Conservation (phyloP, 805 yeast species). For the Komagataella mondaviorum region DNA sequence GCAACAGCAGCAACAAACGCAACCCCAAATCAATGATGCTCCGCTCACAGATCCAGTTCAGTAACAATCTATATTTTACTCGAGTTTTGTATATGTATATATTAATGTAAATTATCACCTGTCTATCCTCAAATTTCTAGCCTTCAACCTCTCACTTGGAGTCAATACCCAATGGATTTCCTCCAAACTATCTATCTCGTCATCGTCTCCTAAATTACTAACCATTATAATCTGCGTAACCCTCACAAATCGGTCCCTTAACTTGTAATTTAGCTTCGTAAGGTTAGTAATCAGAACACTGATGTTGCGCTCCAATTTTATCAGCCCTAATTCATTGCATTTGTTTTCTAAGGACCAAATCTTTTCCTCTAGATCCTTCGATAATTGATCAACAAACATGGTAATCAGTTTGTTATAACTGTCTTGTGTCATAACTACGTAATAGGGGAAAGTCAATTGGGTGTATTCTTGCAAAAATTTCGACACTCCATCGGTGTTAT, state of each 20-base stretch:
- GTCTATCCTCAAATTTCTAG: conserved; percentile 43
- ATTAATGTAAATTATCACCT: conserved; percentile 1
- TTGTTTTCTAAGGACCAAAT: conserved; percentile 52
- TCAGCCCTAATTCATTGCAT: conserved; percentile 73
- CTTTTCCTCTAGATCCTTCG: conserved; percentile 48
- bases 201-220: conserved; percentile 60
- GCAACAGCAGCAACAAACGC: neutral
- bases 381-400: conserved; percentile 38
- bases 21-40: neutral
- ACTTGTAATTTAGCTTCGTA: conserved; percentile 56
- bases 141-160: conserved; percentile 57
- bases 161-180: conserved; percentile 57
- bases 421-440: conserved; percentile 16
- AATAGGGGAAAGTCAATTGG: conserved; percentile 48
- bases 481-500: conserved; percentile 16
- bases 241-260: conserved; percentile 67
- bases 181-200: conserved; percentile 17
- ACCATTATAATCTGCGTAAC: conserved; percentile 77
- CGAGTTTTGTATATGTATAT: neutral
- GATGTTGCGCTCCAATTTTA: conserved; percentile 72
- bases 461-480: conserved; percentile 58
- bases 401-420: conserved; percentile 36
- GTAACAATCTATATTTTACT: neutral
- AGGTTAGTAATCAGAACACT: conserved; percentile 61
- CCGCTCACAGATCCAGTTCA: neutral